Evolutionary conservation across 2,329 filamentous ascomycete species (phyloP).

Genomic region (Fusarium begoniae): DNA sequence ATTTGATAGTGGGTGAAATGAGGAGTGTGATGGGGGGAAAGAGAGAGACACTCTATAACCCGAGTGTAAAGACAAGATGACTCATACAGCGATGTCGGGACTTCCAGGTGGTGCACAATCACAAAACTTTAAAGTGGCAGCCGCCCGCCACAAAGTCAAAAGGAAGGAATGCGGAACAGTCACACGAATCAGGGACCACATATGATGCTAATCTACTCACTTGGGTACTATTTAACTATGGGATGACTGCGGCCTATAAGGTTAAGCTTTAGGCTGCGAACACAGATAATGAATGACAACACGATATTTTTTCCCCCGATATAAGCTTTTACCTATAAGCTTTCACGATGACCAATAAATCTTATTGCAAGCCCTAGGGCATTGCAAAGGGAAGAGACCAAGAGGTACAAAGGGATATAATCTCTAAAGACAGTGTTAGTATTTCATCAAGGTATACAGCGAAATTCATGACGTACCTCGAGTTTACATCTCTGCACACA

Average conservation of each 20-base stretch:
- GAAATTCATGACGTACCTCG: background rate
- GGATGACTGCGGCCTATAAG: too few species aligned
- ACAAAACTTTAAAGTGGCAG: background rate
- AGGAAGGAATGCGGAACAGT: background rate
- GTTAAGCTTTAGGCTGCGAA: too few species aligned
- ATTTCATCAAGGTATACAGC: background rate
- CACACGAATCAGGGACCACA: background rate
- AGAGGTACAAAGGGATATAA: background rate
- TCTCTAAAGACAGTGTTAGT: background rate
- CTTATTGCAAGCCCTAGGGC: too few species aligned
- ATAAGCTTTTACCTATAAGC: too few species aligned
- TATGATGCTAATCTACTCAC: background rate
- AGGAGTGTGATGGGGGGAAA: too few species aligned
- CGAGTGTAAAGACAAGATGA: background rate
- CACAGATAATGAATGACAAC: too few species aligned
- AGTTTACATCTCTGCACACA: background rate
- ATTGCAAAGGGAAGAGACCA: too few species aligned
- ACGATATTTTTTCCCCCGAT: too few species aligned
- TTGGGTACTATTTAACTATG: background rate
- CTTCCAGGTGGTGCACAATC: background rate
- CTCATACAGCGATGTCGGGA: background rate
- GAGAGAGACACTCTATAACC: too few species aligned
- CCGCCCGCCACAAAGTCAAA: background rate
- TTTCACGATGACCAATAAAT: too few species aligned
- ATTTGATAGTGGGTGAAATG: too few species aligned